Evolutionary conservation across 2,329 filamentous ascomycete species (phyloP).

Genomic region (Hymenotorrendiella dingleyae): DNA sequence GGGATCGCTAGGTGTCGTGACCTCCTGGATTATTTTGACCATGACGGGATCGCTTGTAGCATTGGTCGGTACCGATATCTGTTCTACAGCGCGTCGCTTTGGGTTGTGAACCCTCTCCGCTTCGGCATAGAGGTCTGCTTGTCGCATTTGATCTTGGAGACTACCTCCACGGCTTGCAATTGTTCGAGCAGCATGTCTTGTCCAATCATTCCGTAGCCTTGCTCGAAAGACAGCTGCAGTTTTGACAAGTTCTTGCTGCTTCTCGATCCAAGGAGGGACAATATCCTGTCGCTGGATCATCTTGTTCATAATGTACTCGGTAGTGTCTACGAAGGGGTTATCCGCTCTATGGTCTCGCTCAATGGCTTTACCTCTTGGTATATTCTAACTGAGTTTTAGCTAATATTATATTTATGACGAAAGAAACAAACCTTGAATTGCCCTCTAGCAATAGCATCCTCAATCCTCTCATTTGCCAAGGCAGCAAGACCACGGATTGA

Average conservation of each 20-base stretch:
- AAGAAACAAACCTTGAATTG: constrained; percentile 65
- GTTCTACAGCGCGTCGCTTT: constrained; percentile 39
- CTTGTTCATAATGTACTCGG: constrained; percentile 97
- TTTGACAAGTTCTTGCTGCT: constrained; percentile 81
- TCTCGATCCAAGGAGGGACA: constrained; percentile 97
- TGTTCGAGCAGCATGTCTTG: constrained; percentile 69
- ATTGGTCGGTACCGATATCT: constrained; percentile 42
- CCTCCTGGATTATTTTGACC: constrained; percentile 38
- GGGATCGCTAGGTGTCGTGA: constrained; percentile 15
- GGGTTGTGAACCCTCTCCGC: constrained; percentile 67
- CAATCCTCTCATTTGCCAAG: constrained; percentile 85
- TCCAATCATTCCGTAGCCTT: constrained; percentile 77
- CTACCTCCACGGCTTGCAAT: constrained; percentile 74
- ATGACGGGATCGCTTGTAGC: constrained; percentile 44
- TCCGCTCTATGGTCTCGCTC: constrained; percentile 75
- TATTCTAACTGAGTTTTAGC: too few species aligned
- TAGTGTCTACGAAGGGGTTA: constrained; percentile 90
- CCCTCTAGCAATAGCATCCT: constrained; percentile 85
- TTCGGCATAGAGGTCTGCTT: constrained; percentile 67
- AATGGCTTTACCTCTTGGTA: constrained; percentile 73
- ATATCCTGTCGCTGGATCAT: constrained; percentile 96
- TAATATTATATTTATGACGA: too few species aligned
- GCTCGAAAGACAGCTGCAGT: constrained; percentile 64
- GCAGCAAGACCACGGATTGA: constrained; percentile 73
- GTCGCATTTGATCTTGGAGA: constrained; percentile 64